phyloP scores from a whole-genome alignment of 306 rosid species.

The Potentilla sterilis region DNA sequence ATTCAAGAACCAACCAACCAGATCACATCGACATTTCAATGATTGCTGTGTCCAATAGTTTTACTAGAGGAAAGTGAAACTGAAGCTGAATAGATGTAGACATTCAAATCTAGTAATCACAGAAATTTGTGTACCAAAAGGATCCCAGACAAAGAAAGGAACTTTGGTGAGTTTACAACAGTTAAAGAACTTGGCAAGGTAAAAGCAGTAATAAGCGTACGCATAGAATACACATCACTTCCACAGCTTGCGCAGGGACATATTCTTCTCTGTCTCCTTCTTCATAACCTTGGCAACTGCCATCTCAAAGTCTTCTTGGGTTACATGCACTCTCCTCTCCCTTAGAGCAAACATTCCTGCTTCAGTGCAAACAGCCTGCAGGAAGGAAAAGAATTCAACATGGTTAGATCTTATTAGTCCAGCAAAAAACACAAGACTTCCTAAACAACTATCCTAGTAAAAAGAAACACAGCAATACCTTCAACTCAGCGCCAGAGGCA shows the following conservation, averaged over 20 bases:
- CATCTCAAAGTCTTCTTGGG: conserved; percentile 98
- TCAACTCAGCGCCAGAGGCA: conserved; percentile 98
- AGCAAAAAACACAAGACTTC: neutral
- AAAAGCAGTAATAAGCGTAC: neutral
- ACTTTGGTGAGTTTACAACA: neutral
- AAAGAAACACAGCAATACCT: conserved; percentile 42
- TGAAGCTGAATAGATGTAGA: neutral
- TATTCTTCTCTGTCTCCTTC: conserved; percentile 89
- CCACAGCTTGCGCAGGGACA: conserved; percentile 98
- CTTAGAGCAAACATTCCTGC: conserved; percentile 99
- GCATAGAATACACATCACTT: conserved; percentile 36
- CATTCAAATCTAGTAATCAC: neutral
- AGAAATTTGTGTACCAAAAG: conserved; percentile 6
- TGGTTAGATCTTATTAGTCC: neutral
- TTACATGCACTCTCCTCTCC: conserved; percentile 93
- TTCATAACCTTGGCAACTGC: conserved; percentile 99
- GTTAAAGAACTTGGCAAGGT: neutral
- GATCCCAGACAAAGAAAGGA: conserved; percentile 7
- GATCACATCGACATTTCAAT: neutral
- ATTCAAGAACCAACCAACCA: neutral
- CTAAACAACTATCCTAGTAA: neutral
- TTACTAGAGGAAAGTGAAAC: neutral
- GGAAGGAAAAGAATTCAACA: neutral
- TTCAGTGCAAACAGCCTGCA: conserved; percentile 99
- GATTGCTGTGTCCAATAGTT: neutral